Percentiles rank a stretch among this genome's conserved stretches.
phyloP scores from a whole-genome alignment of 108 stramenopile genomes.

The Fistulifera pelliculosa region DNA sequence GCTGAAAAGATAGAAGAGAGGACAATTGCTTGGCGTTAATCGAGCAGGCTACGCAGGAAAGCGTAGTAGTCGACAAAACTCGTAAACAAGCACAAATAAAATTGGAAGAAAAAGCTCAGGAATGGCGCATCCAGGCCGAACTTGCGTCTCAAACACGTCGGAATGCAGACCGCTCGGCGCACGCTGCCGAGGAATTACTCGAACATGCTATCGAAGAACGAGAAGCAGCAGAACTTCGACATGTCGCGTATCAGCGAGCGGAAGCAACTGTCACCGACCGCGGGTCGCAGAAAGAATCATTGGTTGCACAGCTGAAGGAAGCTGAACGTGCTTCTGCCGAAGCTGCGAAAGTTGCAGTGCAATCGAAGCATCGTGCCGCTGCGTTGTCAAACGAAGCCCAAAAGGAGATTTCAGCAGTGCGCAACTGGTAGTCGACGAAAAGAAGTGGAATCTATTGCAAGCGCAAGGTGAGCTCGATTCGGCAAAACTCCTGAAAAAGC shows the following conservation, averaged over 20 bases:
- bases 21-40: slow-evolving; percentile 15
- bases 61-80: slow-evolving; percentile 20
- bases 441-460: slow-evolving; percentile 24
- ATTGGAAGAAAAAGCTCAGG: slow-evolving; percentile 46
- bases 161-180: slow-evolving; percentile 47
- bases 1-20: slow-evolving; percentile 47
- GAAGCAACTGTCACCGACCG: slow-evolving; percentile 40
- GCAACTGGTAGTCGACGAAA: slow-evolving; percentile 17
- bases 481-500: slow-evolving; percentile 37
- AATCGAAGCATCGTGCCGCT: slow-evolving; percentile 42
- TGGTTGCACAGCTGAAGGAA: slow-evolving; percentile 55
- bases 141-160: slow-evolving; percentile 44
- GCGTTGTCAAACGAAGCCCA: slow-evolving; percentile 27
- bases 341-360: slow-evolving; percentile 36
- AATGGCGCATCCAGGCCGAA: slow-evolving; percentile 53
- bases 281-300: slow-evolving; percentile 37
- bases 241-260: slow-evolving; percentile 48
- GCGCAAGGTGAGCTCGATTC: slow-evolving; percentile 32
- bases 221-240: slow-evolving; percentile 67
- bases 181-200: slow-evolving; percentile 60
- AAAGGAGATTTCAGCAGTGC: background rate
- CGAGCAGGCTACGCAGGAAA: slow-evolving; percentile 29
- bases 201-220: slow-evolving; percentile 76
- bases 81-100: slow-evolving; percentile 19
- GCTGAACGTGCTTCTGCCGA: slow-evolving; percentile 55